Evolutionary conservation across 73 alveolate species (phyloP).

Genomic region (Chromera velia): DNA sequence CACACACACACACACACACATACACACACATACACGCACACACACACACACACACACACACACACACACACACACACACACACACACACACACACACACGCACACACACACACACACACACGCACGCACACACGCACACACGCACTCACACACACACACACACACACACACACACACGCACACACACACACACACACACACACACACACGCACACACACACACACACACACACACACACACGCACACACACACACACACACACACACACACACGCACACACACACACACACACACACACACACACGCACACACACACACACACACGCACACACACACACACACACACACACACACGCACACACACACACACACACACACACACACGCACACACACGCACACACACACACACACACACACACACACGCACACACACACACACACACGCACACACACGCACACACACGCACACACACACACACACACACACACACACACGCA

Average conservation of each 20-base stretch:
- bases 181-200: not conserved
- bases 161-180: not conserved
- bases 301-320: not conserved
- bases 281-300: not conserved
- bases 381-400: not conserved
- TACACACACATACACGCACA: not conserved
- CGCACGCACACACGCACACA: not conserved
- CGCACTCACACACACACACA: not conserved
- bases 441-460: not conserved
- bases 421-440: not conserved
- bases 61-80: not conserved
- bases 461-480: not conserved
- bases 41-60: slow-evolving; percentile 1
- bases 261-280: not conserved
- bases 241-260: not conserved
- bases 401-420: not conserved
- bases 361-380: not conserved
- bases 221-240: not conserved
- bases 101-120: not conserved
- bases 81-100: not conserved
- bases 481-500: not conserved
- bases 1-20: not conserved
- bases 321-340: not conserved
- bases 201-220: not conserved
- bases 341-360: not conserved